Base-by-base conservation (phyloP, 2,329 filamentous ascomycete species). In the Leptosphaerulina australis region DNA sequence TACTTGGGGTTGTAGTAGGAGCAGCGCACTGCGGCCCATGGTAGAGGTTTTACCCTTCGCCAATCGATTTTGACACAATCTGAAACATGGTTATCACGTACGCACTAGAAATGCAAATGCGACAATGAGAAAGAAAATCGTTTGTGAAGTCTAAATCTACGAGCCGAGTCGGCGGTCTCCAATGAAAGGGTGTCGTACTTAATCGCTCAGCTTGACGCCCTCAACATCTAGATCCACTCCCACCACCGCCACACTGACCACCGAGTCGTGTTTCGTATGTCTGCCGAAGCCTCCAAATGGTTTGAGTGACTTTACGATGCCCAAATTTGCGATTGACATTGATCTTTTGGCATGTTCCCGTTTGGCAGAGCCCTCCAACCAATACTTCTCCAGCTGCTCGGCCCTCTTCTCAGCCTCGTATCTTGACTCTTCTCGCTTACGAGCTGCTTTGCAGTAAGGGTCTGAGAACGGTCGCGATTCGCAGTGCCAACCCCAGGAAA, bases 391-490 rank as follows among this genome's bases (percentile, higher is more conserved):
- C n/a, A 64, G 40, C 25, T 58, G 55, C 8, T 45, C 43, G 14
- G 46, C 47, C 24, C 58, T 52, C n/a, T 44, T 44, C 5, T 59
- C 50, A 15, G 40, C 29, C 25, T 61, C 44, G 41, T 43, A 53
- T 2, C 50, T 53, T n/a, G 21, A 26, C n/a, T 56, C 45, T 39
- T 61, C 55, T 29, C 58, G 33, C 37, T 47, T 44, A 18, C 56
- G 53, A 6, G 56, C 15, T 2, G 40, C 37, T 44, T 53, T 55
- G 51, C 54, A 63, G 37, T 53, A 58, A 3, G 53, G 22, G 34
- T 61, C 53, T 34, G 48, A 37, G 36, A 53, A 60, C 5, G 52
- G 58, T 6, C 56, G 53, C n/a, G 59, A 57, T 35, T 63, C 55
- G 50, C 50, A 54, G 3, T 35, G 17, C 56, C 59, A 63, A 12